Percentiles rank a stretch among this genome's conserved stretches.
Conservation (phyloP, 192 early-diverging fungal species). For the Backusella liffmaniae region DNA sequence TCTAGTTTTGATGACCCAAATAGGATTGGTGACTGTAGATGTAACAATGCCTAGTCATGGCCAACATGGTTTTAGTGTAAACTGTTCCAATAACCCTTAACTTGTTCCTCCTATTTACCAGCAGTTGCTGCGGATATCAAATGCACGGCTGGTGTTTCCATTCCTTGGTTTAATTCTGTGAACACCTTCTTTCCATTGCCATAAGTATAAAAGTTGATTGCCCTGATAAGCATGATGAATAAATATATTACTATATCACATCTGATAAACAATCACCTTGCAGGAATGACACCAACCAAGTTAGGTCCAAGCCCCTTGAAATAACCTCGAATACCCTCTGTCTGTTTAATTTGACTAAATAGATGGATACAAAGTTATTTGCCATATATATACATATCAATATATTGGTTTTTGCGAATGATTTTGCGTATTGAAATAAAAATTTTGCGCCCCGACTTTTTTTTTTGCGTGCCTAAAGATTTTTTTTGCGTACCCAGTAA, state of each 20-base stretch:
- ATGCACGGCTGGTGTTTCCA: constrained; percentile 79
- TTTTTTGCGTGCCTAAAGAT: no score
- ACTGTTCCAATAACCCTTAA: not conserved
- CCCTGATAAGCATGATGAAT: constrained; percentile 40
- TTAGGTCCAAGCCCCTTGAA: constrained; percentile 97
- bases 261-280: constrained; percentile 52
- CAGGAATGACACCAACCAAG: constrained; percentile 91
- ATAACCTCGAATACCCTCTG: constrained; percentile 81
- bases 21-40: constrained; percentile 88
- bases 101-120: not conserved
- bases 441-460: no score
- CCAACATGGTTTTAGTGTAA: constrained; percentile 38
- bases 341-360: constrained; percentile 56
- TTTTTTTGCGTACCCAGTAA: no score
- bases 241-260: not conserved
- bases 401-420: no score
- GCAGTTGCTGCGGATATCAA: constrained; percentile 57
- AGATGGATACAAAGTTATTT: not conserved
- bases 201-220: constrained; percentile 94
- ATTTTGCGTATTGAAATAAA: no score
- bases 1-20: constrained; percentile 97
- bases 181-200: constrained; percentile 83
- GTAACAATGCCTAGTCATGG: constrained; percentile 61
- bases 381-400: not conserved
- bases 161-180: constrained; percentile 70